Base-by-base conservation (phyloP, 2,329 filamentous ascomycete species). In the Dactylellina leptospora region DNA sequence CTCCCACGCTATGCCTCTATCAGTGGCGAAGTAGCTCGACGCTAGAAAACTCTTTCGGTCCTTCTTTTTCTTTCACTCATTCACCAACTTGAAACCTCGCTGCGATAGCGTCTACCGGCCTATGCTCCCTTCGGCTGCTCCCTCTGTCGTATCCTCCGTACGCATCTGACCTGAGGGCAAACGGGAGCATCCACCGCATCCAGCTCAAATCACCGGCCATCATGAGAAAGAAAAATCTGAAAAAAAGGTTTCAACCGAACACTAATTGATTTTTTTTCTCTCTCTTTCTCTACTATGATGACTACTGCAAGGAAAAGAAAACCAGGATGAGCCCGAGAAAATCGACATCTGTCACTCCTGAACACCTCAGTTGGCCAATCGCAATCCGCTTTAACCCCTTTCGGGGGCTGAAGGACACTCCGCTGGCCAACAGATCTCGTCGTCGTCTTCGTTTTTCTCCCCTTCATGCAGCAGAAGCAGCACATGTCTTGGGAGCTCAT, bases 401-500 rank as follows among this genome's bases (percentile, higher is more conserved):
- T 45, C 47, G 64, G 56, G 47, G 40, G 36, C 36, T 40, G 36
- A 62, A 20, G 36, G 55, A 55, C n/a, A n/a, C n/a, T n/a, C n/a
- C n/a, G 63, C 48, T 55, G 48, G 55, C 51, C 51, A 55, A 28
- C 51, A 25, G 11, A 13, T 9, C 45, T 48, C 8, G 38, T 3
- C n/a, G 13, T 5, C 42, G n/a, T n/a, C n/a, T n/a, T n/a, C n/a
- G n/a, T n/a, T 11, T 5, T 23, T 4, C 20, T 25, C 10, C 27
- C n/a, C n/a, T 30, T 51, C 47, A n/a, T 51, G 47, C 56, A 61
- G 47, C 30, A n/a, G n/a, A n/a, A n/a, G n/a, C n/a, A n/a, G n/a
- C n/a, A 45, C 38, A 36, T 61, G 59, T 62, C 50, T 71, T 40
- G 58, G 10, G 64, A 71, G 64, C 64, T 71, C 64, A 71, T 62